Conservation (phyloP, 2,329 filamentous ascomycete species). For the Calonectria pseudoturangicola region DNA sequence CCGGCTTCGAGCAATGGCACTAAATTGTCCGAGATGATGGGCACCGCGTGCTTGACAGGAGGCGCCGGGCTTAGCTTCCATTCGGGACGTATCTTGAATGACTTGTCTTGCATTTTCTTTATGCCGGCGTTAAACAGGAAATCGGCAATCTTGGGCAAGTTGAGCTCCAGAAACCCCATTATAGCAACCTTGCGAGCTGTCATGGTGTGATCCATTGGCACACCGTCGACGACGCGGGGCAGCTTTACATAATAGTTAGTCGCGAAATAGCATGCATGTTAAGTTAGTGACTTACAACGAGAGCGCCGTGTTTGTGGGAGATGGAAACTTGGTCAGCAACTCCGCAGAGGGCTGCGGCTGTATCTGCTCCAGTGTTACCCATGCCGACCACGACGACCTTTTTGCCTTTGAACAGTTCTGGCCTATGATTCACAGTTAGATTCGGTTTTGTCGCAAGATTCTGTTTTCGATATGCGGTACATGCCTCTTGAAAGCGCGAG, state of each 20-base stretch:
- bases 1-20: constrained; percentile 61
- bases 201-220: constrained; percentile 58
- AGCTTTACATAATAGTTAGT: constrained; percentile 44
- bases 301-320: constrained; percentile 62
- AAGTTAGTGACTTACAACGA: constrained; percentile 56
- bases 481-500: constrained; percentile 59
- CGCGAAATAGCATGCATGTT: background rate
- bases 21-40: constrained; percentile 55
- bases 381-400: constrained; percentile 66
- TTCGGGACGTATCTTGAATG: constrained; percentile 53
- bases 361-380: constrained; percentile 60
- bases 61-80: constrained; percentile 56
- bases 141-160: constrained; percentile 47
- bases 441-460: background rate
- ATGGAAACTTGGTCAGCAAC: constrained; percentile 63
- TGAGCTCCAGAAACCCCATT: constrained; percentile 54
- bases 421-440: constrained; percentile 27
- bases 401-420: constrained; percentile 60
- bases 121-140: constrained; percentile 51
- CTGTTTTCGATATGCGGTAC: background rate
- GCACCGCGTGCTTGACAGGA: constrained; percentile 48
- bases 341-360: constrained; percentile 56
- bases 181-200: constrained; percentile 58
- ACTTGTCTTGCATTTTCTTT: constrained; percentile 48
- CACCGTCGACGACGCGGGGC: constrained; percentile 57